Percentiles rank a stretch among this genome's conserved stretches.
These are phyloP conservation scores for Scheffersomyces titani DNA, from an alignment of 1,139 yeast genomes.

Conservation along the genomic window DNA sequence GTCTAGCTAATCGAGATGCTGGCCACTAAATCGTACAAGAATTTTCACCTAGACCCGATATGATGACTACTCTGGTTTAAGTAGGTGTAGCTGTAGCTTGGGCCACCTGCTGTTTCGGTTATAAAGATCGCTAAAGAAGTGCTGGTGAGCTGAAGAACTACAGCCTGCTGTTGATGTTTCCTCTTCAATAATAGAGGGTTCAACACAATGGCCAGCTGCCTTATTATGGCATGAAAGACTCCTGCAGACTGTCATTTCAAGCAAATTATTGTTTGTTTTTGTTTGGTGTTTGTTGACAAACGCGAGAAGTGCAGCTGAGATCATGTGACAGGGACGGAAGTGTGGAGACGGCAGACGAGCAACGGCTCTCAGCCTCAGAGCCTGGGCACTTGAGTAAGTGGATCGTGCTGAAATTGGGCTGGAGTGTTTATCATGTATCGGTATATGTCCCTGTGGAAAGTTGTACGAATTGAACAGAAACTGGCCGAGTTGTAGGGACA, in stretches of 20 bases:
- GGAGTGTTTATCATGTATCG: neutral
- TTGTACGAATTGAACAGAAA: neutral
- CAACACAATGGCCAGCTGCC: neutral
- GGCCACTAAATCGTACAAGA: neutral
- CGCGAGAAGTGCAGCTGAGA: neutral
- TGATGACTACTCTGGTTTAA: neutral
- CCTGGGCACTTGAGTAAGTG: neutral
- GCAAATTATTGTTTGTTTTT: neutral
- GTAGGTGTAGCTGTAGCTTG: neutral
- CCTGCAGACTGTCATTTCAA: neutral
- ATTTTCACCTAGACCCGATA: neutral
- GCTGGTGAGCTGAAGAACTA: neutral
- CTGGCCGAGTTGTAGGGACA: neutral
- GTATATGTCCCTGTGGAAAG: neutral
- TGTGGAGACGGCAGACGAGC: neutral
- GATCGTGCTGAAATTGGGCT: neutral
- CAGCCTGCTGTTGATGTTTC: neutral
- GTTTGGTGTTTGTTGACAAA: conserved; percentile 1
- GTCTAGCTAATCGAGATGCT: neutral
- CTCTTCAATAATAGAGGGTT: neutral
- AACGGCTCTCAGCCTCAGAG: neutral
- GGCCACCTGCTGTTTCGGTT: neutral
- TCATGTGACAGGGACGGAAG: neutral
- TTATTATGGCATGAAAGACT: neutral
- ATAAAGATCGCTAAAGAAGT: neutral